Percentiles rank a stretch among this genome's conserved stretches.
phyloP scores from a whole-genome alignment of 2,329 filamentous ascomycete genomes.

The Mariannaea sp. region DNA sequence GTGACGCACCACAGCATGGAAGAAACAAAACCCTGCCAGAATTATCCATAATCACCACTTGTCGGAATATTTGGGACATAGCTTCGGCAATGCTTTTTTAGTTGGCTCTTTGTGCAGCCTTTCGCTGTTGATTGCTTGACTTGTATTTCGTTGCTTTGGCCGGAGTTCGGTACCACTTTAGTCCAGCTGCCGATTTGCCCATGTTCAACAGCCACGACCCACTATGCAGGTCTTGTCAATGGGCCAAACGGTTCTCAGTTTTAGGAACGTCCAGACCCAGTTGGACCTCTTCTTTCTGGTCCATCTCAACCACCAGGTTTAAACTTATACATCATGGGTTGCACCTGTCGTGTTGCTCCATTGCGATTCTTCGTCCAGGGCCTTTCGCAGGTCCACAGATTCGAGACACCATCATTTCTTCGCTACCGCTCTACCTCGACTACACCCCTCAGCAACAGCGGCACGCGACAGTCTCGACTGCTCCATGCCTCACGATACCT shows the following conservation, averaged over 20 bases:
- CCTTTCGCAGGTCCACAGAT: constrained; percentile 47
- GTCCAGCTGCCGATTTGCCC: background rate
- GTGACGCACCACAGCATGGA: no score
- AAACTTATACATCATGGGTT: constrained; percentile 49
- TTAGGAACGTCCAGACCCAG: constrained; percentile 21
- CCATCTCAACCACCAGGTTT: constrained; percentile 6
- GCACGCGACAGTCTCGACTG: constrained; percentile 31
- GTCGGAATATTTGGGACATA: no score
- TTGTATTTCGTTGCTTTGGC: background rate
- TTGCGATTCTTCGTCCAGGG: constrained; percentile 55
- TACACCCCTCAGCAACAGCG: constrained; percentile 19
- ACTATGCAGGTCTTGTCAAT: no score
- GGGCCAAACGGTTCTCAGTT: constrained; percentile 30
- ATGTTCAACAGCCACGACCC: no score
- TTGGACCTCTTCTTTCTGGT: constrained; percentile 30
- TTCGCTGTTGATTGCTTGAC: background rate
- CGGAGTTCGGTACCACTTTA: constrained; percentile 10
- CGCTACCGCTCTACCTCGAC: constrained; percentile 21
- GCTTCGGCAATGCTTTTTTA: no score
- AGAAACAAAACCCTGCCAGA: no score
- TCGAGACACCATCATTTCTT: constrained; percentile 32
- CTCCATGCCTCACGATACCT: constrained; percentile 30
- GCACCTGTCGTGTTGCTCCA: constrained; percentile 52
- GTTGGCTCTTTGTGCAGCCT: background rate
- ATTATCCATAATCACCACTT: no score